These are phyloP conservation scores for Sclerotinia spermophila DNA, from an alignment of 2,329 filamentous ascomycete species.

Conservation along the genomic window DNA sequence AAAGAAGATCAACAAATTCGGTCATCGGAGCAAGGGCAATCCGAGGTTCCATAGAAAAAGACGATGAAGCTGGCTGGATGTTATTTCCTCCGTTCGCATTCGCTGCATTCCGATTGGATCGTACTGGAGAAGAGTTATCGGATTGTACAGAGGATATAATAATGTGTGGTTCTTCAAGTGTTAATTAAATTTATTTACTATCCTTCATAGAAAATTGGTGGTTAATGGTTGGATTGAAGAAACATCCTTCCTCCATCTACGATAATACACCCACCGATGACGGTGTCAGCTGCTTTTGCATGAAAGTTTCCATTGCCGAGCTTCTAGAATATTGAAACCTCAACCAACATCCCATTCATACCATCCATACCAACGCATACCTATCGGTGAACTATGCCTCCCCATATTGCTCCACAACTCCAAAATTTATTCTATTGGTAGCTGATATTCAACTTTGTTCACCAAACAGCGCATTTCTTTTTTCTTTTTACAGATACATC, in stretches of 20 bases:
- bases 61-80: not conserved
- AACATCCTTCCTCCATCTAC: not conserved
- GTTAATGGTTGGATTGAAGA: not conserved
- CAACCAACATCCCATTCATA: not conserved
- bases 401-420: conserved; percentile 12
- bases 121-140: not conserved
- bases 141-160: not conserved
- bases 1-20: not conserved
- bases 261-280: conserved; percentile 8
- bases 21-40: not conserved
- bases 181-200: too few species aligned
- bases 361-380: not conserved
- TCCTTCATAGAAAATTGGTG: not conserved
- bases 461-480: not conserved
- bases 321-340: conserved; percentile 5
- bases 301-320: conserved; percentile 7
- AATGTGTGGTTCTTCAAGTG: too few species aligned
- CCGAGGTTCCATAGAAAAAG: not conserved
- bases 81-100: conserved; percentile 2
- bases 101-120: not conserved
- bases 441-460: not conserved
- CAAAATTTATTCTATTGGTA: conserved; percentile 8
- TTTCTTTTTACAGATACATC: too few species aligned
- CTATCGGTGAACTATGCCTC: conserved; percentile 10
- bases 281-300: conserved; percentile 3